Percentiles rank a stretch among this genome's conserved stretches.
Evolutionary conservation across 2,329 filamentous ascomycete genomes (phyloP).

Genomic region (Colletotrichum sp.): DNA sequence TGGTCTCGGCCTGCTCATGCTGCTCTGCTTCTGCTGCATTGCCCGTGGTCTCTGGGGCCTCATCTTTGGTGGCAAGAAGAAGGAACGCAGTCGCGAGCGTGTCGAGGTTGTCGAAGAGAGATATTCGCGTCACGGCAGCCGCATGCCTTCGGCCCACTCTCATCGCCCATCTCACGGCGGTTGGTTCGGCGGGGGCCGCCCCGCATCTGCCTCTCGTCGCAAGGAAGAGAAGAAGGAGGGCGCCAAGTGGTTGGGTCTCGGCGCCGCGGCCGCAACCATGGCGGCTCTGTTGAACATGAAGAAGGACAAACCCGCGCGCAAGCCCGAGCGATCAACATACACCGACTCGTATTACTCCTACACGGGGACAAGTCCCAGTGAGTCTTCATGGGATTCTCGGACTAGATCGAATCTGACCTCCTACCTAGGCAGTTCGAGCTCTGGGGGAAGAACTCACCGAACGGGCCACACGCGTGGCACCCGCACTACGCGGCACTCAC

Average conservation of each 20-base stretch:
- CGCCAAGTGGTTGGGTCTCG: constrained; percentile 58
- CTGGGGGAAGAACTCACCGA: constrained; percentile 45
- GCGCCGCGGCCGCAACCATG: constrained; percentile 55
- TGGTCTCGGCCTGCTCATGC: constrained; percentile 69
- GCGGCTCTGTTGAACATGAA: constrained; percentile 58
- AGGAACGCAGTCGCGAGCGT: constrained; percentile 51
- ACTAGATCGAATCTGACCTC: constrained; percentile 24
- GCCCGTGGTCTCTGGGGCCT: constrained; percentile 66
- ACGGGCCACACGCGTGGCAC: constrained; percentile 19
- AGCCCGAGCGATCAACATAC: constrained; percentile 46
- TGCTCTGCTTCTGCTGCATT: constrained; percentile 79
- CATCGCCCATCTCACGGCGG: constrained; percentile 59
- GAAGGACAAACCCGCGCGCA: constrained; percentile 51
- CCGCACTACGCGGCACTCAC: constrained; percentile 30
- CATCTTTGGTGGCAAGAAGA: constrained; percentile 64
- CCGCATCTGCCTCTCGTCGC: constrained; percentile 42
- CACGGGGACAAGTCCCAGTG: constrained; percentile 56
- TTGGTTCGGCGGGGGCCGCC: constrained; percentile 58
- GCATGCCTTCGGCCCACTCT: constrained; percentile 44
- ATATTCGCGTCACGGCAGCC: constrained; percentile 55
- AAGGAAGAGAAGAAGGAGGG: constrained; percentile 56
- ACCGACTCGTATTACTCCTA: constrained; percentile 61
- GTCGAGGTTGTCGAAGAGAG: constrained; percentile 70
- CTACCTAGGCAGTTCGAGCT: constrained; percentile 49
- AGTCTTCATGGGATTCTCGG: constrained; percentile 36